Percentiles rank a stretch among this genome's conserved stretches.
These are phyloP conservation scores for Bryum argenteum DNA, from an alignment of 225 moss, liverwort and hornwort species.

Conservation along the genomic window DNA sequence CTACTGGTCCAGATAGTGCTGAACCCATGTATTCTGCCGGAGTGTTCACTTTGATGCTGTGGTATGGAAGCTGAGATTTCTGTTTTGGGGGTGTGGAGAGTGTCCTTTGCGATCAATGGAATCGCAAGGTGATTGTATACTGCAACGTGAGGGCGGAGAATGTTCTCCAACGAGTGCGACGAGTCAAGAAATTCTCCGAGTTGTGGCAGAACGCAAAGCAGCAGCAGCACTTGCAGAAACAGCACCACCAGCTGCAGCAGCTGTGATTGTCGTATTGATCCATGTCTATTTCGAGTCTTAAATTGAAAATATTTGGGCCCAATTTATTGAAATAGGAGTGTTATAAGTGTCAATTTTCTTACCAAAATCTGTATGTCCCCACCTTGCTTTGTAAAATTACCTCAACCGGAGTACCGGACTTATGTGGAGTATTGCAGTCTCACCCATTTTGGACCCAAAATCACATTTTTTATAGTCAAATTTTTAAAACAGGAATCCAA, in stretches of 20 bases:
- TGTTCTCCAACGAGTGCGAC: constrained; percentile 47
- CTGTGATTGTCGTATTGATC: constrained; percentile 15
- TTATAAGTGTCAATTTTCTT: too few relatives aligned
- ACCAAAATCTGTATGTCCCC: too few relatives aligned
- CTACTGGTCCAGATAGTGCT: too few relatives aligned
- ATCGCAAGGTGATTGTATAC: constrained; percentile 46
- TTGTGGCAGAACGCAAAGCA: constrained; percentile 47
- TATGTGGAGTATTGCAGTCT: too few relatives aligned
- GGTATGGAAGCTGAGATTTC: neutral
- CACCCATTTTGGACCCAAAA: too few relatives aligned
- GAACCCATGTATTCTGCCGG: too few relatives aligned
- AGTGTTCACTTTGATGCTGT: neutral
- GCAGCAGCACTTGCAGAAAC: neutral
- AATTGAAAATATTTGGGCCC: neutral
- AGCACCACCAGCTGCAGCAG: constrained; percentile 28
- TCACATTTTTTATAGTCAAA: too few relatives aligned
- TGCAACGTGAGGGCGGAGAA: constrained; percentile 50
- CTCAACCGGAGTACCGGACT: too few relatives aligned
- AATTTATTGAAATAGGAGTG: neutral
- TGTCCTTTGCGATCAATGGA: constrained; percentile 61
- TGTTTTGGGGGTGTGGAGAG: constrained; percentile 47
- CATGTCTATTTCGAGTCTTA: constrained; percentile 5
- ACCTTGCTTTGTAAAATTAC: too few relatives aligned
- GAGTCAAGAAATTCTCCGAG: constrained; percentile 48
- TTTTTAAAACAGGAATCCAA: too few relatives aligned